Evolutionary conservation across 352 stramenopile species (phyloP).

Genomic region (Globisporangium recalcitrans): DNA sequence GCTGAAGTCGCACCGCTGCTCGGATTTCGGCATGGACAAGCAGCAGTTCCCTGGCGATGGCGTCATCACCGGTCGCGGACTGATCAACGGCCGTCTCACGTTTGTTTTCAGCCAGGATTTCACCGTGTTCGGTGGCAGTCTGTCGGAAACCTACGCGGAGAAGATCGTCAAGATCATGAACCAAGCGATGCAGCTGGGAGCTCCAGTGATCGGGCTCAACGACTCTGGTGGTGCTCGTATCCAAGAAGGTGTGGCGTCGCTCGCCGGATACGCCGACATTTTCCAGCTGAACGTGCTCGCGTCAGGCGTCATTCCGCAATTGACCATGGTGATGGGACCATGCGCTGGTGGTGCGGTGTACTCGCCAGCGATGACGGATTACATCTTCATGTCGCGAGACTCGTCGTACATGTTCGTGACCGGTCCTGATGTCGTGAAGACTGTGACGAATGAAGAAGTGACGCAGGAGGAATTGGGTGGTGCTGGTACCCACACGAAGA

Average conservation of each 20-base stretch:
- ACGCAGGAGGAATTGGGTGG: constrained; percentile 94
- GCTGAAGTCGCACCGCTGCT: constrained; percentile 94
- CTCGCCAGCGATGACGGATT: constrained; percentile 98
- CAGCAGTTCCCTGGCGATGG: constrained; percentile 92
- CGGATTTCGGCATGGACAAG: constrained; percentile 96
- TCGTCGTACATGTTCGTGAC: constrained; percentile 99
- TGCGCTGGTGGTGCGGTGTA: constrained; percentile 95
- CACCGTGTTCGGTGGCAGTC: constrained; percentile 95
- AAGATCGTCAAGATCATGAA: constrained; percentile 99
- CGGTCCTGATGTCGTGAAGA: constrained; percentile 97
- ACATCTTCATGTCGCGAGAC: constrained; percentile 98
- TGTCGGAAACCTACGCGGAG: constrained; percentile 95
- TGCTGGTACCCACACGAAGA: constrained; percentile 93
- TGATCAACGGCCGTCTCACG: constrained; percentile 93
- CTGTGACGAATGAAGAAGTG: constrained; percentile 96
- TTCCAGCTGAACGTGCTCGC: constrained; percentile 98
- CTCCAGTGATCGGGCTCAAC: constrained; percentile 97
- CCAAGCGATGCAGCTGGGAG: constrained; percentile 93
- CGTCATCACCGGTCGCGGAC: constrained; percentile 92
- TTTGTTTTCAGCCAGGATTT: constrained; percentile 98
- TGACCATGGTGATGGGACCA: constrained; percentile 97
- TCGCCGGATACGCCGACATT: constrained; percentile 98
- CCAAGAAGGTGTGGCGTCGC: constrained; percentile 96
- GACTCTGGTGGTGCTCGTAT: constrained; percentile 97
- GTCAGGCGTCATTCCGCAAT: constrained; percentile 92